These are phyloP conservation scores for Xylaria sp. DNA, from an alignment of 2,329 filamentous ascomycete genomes.

Conservation along the genomic window DNA sequence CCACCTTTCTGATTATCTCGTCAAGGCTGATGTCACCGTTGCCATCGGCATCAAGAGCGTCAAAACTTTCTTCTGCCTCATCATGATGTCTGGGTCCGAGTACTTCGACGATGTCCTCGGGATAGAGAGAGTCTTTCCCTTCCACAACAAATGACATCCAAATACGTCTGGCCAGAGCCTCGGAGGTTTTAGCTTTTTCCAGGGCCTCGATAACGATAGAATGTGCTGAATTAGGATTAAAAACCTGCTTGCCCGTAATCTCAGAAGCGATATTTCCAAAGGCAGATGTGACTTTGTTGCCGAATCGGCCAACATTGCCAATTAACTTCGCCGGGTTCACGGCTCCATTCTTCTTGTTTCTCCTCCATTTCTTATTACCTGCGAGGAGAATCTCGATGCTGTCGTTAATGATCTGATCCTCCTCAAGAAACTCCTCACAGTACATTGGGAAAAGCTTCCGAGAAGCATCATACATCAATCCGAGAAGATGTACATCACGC, in stretches of 20 bases:
- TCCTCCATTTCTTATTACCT: slow-evolving; percentile 59
- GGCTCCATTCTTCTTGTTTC: slow-evolving; percentile 63
- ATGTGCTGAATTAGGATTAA: slow-evolving; percentile 90
- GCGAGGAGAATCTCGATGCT: slow-evolving; percentile 75
- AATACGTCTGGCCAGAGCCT: slow-evolving; percentile 91
- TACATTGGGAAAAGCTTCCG: slow-evolving; percentile 90
- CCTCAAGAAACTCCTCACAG: slow-evolving; percentile 87
- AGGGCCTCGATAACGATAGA: slow-evolving; percentile 89
- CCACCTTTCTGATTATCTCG: slow-evolving; percentile 90
- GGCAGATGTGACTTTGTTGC: slow-evolving; percentile 91
- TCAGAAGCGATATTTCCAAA: slow-evolving; percentile 95
- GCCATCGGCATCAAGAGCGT: slow-evolving; percentile 80
- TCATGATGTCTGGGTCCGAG: slow-evolving; percentile 77
- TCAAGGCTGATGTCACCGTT: slow-evolving; percentile 96
- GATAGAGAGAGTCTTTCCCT: slow-evolving; percentile 79
- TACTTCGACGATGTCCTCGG: slow-evolving; percentile 88
- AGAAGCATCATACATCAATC: slow-evolving; percentile 90
- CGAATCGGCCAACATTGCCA: slow-evolving; percentile 78
- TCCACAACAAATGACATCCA: slow-evolving; percentile 99
- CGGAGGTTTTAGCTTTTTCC: slow-evolving; percentile 83
- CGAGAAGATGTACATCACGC: slow-evolving; percentile 81
- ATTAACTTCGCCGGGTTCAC: slow-evolving; percentile 83
- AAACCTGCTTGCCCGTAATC: slow-evolving; percentile 93
- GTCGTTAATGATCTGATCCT: slow-evolving; percentile 92
- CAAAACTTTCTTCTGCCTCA: slow-evolving; percentile 88